Percentiles rank a stretch among this genome's conserved stretches.
Conservation (phyloP, 1,139 yeast species). For the Hansenula anomala region DNA sequence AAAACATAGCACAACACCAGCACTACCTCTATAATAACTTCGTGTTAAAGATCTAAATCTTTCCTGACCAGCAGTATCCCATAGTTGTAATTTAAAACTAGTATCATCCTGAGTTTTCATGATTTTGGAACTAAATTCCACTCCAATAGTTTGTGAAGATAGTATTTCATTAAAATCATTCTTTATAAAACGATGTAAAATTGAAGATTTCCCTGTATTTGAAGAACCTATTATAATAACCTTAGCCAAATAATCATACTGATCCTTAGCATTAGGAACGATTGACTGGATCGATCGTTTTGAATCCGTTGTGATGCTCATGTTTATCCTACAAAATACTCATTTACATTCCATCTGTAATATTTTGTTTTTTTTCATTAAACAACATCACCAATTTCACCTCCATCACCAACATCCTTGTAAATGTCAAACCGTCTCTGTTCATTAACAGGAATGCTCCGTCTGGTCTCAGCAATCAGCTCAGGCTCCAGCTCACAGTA, state of each 20-base stretch:
- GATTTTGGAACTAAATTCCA: slow-evolving; percentile 42
- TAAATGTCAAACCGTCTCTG: slow-evolving; percentile 88
- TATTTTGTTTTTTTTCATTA: too few species aligned
- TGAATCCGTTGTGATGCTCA: background rate
- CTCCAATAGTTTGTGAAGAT: slow-evolving; percentile 41
- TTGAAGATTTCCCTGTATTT: slow-evolving; percentile 41
- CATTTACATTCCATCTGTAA: too few species aligned
- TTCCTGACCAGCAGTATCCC: slow-evolving; percentile 88
- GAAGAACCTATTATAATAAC: slow-evolving; percentile 41
- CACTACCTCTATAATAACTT: slow-evolving; percentile 75
- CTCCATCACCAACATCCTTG: slow-evolving; percentile 1
- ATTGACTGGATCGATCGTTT: background rate
- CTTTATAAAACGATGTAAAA: slow-evolving; percentile 36
- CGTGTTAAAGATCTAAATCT: slow-evolving; percentile 70
- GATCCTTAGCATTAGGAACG: slow-evolving; percentile 5
- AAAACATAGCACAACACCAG: slow-evolving; percentile 73
- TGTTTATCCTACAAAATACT: too few species aligned
- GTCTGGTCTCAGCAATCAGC: slow-evolving; percentile 55
- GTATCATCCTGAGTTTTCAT: slow-evolving; percentile 29
- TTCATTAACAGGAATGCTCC: slow-evolving; percentile 68
- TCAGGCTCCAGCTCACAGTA: slow-evolving; percentile 75
- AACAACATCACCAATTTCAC: slow-evolving; percentile 2
- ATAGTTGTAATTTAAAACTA: slow-evolving; percentile 36
- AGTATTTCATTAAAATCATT: slow-evolving; percentile 29
- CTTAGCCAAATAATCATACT: slow-evolving; percentile 40